Base-by-base conservation (phyloP, 2,329 filamentous ascomycete genomes). In the Fusarium sp. region DNA sequence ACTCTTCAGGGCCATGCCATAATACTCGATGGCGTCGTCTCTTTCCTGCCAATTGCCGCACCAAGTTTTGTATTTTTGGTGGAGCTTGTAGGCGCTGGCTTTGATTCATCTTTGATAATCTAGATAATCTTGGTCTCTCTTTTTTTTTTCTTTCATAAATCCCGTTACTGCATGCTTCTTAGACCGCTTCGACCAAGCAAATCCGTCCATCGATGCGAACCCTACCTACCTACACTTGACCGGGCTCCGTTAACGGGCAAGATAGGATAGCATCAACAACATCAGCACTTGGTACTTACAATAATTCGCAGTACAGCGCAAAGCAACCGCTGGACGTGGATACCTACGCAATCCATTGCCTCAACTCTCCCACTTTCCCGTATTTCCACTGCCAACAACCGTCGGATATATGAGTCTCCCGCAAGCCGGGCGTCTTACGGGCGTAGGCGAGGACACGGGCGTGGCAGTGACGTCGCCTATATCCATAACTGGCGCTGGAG, bases 341-440 rank as follows among this genome's bases (percentile, higher is more conserved):
- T 51, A 19, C 19, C 19, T 19, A 49, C 35, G 53, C 61, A 53
- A 48, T 17, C 57, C 13, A 21, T 15, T 41, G 39, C 33, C 27
- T 37, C 3, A 27, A 15, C 13, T 21, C 61, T 65, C 61, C 61
- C 61, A 53, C 61, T 47, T 62, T 65, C 54, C 60, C 49, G 53
- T 45, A 38, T 39, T 47, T 46, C 49, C 59, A 55, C 59, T 53
- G 57, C 57, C 43, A 46, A 42, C 60, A 46, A 44, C 57, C 53
- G 49, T 57, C 57, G 63, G 50, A 63, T 67, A 66, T 55, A 74
- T 79, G 73, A 70, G 69, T 72, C 57, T 67, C 61, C 72, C 70
- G 55, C 63, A 61, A 70, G 70, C 70, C 57, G 70, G 65, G 66
- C 71, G 68, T 66, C 69, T 70, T 58, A 64, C 64, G 65, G 67